phyloP scores from a whole-genome alignment of 352 stramenopile species.

The Pythium apleroticum region DNA sequence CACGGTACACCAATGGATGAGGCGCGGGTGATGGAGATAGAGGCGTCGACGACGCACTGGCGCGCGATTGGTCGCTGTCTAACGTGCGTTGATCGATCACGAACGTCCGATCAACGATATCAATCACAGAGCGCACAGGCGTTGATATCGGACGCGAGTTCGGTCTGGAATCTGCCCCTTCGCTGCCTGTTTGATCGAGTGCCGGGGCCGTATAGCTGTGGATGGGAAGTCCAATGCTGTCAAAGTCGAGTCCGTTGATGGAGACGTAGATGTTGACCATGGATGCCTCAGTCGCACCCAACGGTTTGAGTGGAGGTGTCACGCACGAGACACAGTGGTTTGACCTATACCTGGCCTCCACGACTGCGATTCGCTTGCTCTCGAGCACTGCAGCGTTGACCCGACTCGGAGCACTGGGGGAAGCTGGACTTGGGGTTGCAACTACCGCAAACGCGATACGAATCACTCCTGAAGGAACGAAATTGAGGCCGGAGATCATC shows the following conservation, averaged over 20 bases:
- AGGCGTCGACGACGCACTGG: neutral
- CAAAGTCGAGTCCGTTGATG: slow-evolving; percentile 43
- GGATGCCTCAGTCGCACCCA: slow-evolving; percentile 19
- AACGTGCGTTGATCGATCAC: slow-evolving; percentile 1
- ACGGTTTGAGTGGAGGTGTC: slow-evolving; percentile 26
- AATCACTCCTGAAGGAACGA: slow-evolving; percentile 33
- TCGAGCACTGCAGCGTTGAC: neutral
- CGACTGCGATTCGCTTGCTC: slow-evolving; percentile 24
- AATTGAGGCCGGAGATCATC: slow-evolving; percentile 37
- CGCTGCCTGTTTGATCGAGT: neutral
- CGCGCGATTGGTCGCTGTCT: neutral
- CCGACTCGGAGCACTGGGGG: neutral
- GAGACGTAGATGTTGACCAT: slow-evolving; percentile 30
- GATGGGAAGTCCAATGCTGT: slow-evolving; percentile 34
- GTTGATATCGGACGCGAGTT: neutral
- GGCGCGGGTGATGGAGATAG: neutral
- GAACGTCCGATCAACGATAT: neutral
- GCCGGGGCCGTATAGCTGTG: neutral
- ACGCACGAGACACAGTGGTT: slow-evolving; percentile 30
- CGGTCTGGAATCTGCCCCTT: neutral
- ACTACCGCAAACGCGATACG: slow-evolving; percentile 32
- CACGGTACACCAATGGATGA: slow-evolving; percentile 21
- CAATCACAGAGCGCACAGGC: neutral
- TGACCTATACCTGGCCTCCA: slow-evolving; percentile 35
- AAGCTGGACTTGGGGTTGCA: neutral